phyloP scores from a whole-genome alignment of 1,139 yeast genomes.

The Kodamaea anthophila region DNA sequence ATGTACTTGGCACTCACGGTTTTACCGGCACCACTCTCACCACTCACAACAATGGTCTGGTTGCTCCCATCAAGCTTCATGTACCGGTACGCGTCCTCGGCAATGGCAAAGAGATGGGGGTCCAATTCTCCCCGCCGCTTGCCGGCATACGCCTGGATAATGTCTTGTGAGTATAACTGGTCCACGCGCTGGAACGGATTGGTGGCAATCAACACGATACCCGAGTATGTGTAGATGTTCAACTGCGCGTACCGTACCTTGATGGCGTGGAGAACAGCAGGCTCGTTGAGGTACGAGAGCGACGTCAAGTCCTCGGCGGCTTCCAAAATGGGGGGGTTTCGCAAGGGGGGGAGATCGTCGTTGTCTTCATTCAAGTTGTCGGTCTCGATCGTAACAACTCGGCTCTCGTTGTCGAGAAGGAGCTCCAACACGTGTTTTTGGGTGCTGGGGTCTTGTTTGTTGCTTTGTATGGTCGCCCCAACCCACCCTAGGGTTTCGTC shows the following conservation, averaged over 20 bases:
- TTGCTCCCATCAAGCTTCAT: conserved; percentile 81
- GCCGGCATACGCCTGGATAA: conserved; percentile 91
- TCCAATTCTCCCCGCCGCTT: conserved; percentile 89
- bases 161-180: conserved; percentile 83
- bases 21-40: conserved; percentile 98
- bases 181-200: conserved; percentile 94
- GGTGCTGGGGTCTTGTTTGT: conserved; percentile 36
- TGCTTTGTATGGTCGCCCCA: conserved; percentile 70
- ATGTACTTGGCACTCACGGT: conserved; percentile 96
- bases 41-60: conserved; percentile 95
- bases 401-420: conserved; percentile 43
- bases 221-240: conserved; percentile 91
- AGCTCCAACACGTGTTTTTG: conserved; percentile 55
- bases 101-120: conserved; percentile 96
- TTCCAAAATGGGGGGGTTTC: conserved; percentile 92
- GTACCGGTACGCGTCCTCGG: conserved; percentile 96
- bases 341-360: conserved; percentile 65
- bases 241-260: conserved; percentile 82
- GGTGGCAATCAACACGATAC: conserved; percentile 93
- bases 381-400: conserved; percentile 46
- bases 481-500: conserved; percentile 87
- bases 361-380: conserved; percentile 45
- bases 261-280: conserved; percentile 93
- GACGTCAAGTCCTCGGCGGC: conserved; percentile 93
- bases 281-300: conserved; percentile 88